Evolutionary conservation across 208 protist genomes (phyloP).

Genomic region (Leishmania mexicana): DNA sequence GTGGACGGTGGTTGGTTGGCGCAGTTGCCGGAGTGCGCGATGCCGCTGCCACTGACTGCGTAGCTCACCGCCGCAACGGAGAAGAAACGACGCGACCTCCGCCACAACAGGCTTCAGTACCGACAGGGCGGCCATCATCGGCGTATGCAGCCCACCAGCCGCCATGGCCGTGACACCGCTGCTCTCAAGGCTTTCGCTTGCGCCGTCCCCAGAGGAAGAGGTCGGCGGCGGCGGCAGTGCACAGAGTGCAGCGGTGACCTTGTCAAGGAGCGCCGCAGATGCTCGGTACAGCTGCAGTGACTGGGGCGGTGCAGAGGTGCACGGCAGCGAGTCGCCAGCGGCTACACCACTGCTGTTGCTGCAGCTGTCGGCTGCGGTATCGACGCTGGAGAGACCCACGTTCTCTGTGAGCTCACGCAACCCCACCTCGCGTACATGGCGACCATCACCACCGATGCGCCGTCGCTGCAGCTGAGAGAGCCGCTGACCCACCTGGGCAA

Average conservation of each 20-base stretch:
- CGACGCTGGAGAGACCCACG: neutral
- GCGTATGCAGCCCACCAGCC: conserved; percentile 7
- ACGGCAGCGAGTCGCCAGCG: neutral
- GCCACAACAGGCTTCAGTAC: conserved; percentile 23
- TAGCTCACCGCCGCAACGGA: conserved; percentile 24
- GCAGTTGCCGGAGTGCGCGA: conserved; percentile 16
- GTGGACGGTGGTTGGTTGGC: neutral
- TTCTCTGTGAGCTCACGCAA: conserved; percentile 23
- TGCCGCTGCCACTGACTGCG: conserved; percentile 27
- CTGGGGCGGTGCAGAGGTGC: neutral
- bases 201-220: neutral
- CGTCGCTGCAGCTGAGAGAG: conserved; percentile 7
- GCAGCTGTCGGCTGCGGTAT: neutral
- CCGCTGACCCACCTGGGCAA: neutral
- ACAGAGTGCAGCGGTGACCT: conserved; percentile 17
- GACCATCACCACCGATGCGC: neutral
- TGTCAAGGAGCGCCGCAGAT: conserved; percentile 20
- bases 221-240: neutral
- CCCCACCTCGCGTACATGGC: neutral
- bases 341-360: neutral
- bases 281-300: conserved; percentile 22
- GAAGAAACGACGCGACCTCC: conserved; percentile 24
- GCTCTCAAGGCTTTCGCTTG: neutral
- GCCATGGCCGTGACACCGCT: neutral
- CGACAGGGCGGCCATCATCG: neutral